Evolutionary conservation across 2,329 filamentous ascomycete genomes (phyloP).

Genomic region (Penicillium sp.): DNA sequence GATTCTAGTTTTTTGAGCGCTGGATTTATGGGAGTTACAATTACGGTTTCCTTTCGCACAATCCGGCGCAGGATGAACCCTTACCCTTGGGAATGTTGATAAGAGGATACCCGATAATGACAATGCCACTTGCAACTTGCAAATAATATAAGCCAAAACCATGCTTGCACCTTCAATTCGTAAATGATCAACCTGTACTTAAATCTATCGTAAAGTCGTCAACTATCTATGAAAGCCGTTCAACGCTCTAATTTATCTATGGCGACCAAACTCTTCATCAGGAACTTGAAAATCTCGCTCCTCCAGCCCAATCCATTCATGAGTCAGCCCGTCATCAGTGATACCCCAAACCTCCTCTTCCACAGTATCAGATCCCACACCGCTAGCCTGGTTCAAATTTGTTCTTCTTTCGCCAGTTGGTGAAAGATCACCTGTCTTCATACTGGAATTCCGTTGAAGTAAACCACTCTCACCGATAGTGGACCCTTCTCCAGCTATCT

Average conservation of each 20-base stretch:
- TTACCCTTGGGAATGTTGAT: too few relatives aligned
- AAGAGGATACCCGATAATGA: slow-evolving; percentile 19
- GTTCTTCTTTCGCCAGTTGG: neutral
- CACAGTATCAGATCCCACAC: slow-evolving; percentile 4
- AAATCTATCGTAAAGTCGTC: neutral
- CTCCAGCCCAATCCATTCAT: slow-evolving; percentile 32
- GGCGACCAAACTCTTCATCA: slow-evolving; percentile 28
- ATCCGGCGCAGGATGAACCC: slow-evolving; percentile 13
- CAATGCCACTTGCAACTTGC: neutral
- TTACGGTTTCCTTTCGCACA: neutral
- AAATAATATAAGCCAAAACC: neutral
- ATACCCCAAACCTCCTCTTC: slow-evolving; percentile 9
- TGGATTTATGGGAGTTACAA: neutral
- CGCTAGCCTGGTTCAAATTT: neutral
- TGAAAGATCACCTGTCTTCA: neutral
- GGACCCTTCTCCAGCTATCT: slow-evolving; percentile 1
- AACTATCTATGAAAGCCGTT: neutral
- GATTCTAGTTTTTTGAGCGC: neutral
- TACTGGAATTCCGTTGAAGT: neutral
- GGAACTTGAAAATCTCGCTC: slow-evolving; percentile 7
- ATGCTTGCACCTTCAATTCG: neutral
- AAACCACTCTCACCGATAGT: slow-evolving; percentile 3
- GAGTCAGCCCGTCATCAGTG: slow-evolving; percentile 6
- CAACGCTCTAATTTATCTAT: neutral
- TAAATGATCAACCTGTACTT: neutral